Evolutionary conservation across 768 basidiomycete genomes (phyloP).

Genomic region (Rhodotorula graminis): DNA sequence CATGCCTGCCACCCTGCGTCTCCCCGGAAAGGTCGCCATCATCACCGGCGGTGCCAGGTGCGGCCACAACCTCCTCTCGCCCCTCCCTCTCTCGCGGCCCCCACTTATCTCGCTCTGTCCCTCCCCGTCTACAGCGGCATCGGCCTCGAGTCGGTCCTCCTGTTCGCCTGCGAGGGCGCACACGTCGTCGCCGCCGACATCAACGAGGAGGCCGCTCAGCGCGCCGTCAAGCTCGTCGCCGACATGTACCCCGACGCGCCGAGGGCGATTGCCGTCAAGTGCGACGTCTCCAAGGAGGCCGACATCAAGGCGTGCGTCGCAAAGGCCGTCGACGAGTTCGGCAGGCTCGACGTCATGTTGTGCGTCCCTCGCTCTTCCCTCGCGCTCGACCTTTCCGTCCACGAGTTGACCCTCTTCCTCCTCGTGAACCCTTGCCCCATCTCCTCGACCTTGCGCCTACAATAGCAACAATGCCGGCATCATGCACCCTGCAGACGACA

Average conservation of each 20-base stretch:
- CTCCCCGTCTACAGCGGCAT: conserved; percentile 64
- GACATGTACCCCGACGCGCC: conserved; percentile 58
- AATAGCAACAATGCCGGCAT: conserved; percentile 59
- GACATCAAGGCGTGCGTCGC: conserved; percentile 81
- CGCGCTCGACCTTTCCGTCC: background rate
- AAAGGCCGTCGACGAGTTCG: conserved; percentile 72
- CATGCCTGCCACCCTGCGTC: conserved; percentile 30
- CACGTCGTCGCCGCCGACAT: conserved; percentile 83
- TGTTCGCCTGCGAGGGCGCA: conserved; percentile 85
- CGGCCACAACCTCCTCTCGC: conserved; percentile 45
- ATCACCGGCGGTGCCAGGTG: conserved; percentile 86
- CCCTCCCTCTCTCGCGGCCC: background rate
- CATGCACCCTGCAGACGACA: conserved; percentile 93
- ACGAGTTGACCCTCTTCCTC: background rate
- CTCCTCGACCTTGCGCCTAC: too few relatives aligned
- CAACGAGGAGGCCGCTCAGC: conserved; percentile 68
- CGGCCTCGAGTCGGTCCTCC: conserved; percentile 87
- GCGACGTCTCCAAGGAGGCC: conserved; percentile 82
- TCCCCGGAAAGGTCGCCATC: conserved; percentile 59
- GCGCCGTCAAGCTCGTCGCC: conserved; percentile 60
- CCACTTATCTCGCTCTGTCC: background rate
- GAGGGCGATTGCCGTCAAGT: conserved; percentile 59
- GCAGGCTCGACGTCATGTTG: conserved; percentile 89
- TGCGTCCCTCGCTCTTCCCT: conserved; percentile 47
- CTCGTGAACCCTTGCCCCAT: too few relatives aligned